Evolutionary conservation across 2,329 filamentous ascomycete genomes (phyloP).

Genomic region (Fusarium annulatum): DNA sequence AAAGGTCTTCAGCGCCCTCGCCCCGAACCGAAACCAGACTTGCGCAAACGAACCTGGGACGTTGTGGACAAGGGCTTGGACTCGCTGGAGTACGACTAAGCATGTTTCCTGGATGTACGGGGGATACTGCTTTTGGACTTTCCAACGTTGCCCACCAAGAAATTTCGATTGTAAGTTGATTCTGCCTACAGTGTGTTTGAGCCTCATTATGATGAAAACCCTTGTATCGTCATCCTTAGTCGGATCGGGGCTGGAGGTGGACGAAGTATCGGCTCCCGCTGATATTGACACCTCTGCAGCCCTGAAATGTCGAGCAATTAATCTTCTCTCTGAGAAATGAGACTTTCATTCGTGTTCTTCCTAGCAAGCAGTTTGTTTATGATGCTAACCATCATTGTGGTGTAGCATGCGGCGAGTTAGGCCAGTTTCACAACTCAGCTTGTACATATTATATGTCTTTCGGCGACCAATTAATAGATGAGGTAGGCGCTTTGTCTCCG

Average conservation of each 20-base stretch:
- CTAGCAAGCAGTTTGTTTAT: constrained; percentile 2
- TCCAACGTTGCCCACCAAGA: not conserved
- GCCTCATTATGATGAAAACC: constrained; percentile 79
- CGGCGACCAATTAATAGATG: not conserved
- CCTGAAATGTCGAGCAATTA: constrained; percentile 61
- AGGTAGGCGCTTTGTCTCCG: not conserved
- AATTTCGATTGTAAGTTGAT: constrained; percentile 25
- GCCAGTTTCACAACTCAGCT: not conserved
- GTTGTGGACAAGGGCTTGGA: constrained; percentile 71
- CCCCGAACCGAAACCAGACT: constrained; percentile 66
- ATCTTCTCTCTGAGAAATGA: constrained; percentile 66
- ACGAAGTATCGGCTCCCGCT: constrained; percentile 48
- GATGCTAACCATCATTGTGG: constrained; percentile 28
- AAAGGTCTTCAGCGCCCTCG: constrained; percentile 54
- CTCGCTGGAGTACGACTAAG: constrained; percentile 67
- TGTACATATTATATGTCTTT: not conserved
- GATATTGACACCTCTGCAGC: constrained; percentile 48
- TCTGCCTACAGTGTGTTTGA: not conserved
- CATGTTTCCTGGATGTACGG: not conserved
- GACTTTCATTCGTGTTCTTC: not conserved
- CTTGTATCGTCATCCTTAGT: constrained; percentile 97
- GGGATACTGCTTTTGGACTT: not conserved
- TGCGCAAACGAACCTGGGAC: constrained; percentile 76
- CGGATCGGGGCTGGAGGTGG: constrained; percentile 63
- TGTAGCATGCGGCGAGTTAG: not conserved